A percentile compares a stretch with the other conserved stretches of the same genome.
These are phyloP conservation scores for Phoenix roebelenii DNA, from an alignment of 176 grass and related monocot genomes.

Conservation along the genomic window DNA sequence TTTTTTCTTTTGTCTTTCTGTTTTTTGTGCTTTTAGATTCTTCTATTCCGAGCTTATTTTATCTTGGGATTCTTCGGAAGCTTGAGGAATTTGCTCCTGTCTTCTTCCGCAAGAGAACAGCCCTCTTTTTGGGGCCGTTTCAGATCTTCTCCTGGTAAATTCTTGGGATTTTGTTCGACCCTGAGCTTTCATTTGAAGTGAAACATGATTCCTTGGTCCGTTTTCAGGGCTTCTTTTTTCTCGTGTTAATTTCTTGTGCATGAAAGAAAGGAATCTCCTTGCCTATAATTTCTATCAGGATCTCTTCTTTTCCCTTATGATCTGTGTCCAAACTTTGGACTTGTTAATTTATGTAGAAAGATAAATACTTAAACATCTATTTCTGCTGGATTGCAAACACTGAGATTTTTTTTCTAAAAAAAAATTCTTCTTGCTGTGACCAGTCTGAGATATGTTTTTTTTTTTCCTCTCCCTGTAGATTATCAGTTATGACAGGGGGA, in stretches of 20 bases:
- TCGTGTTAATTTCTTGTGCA: not conserved
- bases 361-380: not conserved
- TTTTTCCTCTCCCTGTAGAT: not conserved
- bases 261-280: slow-evolving; percentile 13
- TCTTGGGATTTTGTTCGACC: too few relatives aligned
- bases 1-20: too few relatives aligned
- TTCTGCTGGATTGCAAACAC: not conserved
- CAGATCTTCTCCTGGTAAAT: too few relatives aligned
- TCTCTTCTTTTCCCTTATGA: not conserved
- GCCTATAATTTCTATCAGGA: not conserved
- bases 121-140: too few relatives aligned
- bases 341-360: not conserved
- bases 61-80: not conserved
- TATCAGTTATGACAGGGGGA: not conserved
- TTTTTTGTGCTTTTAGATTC: too few relatives aligned
- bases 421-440: not conserved
- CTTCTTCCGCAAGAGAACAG: too few relatives aligned
- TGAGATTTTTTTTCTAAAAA: not conserved
- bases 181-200: too few relatives aligned
- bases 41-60: not conserved
- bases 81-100: not conserved
- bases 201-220: not conserved
- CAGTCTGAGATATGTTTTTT: not conserved
- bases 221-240: not conserved
- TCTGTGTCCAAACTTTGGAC: not conserved